Base-by-base conservation (phyloP, 352 stramenopile genomes). In the Phytophthora podocarpi region DNA sequence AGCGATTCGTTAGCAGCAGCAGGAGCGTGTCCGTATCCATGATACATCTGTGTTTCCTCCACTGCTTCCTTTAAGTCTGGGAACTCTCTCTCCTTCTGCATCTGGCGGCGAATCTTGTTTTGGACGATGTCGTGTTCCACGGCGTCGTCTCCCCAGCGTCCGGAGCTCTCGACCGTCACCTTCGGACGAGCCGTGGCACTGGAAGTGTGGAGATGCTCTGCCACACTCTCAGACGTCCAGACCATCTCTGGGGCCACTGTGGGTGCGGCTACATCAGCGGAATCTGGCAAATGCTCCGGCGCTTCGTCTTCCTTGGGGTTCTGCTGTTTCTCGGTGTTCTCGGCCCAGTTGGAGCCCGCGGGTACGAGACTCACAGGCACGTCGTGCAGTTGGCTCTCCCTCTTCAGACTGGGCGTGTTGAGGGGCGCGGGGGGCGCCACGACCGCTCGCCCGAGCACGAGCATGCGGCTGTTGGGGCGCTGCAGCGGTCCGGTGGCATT, bases 391-490 rank as follows among this genome's bases (percentile, higher is more conserved):
- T 78, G 69, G 51, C 76, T 76, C 46, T 93, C 81, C 36, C 77
- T 78, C 45, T 84, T 85, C 15, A 91, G 57, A 64, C 83, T 94
- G 12, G 80, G 80, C 23, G 85, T 91, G 67, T 94, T 94, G 59
- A 93, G 80, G 1, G 85, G 83, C n/a, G 81, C 71, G 16, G 83
- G 83, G 23, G 78, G 64, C 0, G 74, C 54, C n/a, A 70, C 64
- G 11, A 59, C 43, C 21, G 69, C 46, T 12, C 51, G 60, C 15
- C 72, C 70, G 39, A 91, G 64, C 52, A 91, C 78, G 30, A 89
- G 63, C 78, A 89, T 82, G 54, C 74, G 78, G 32, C 58, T 78
- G 40, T 59, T 70, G 35, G 31, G 30, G 35, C 62, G 62, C n/a
- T 67, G 60, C 48, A 70, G 28, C 28, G 53, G 37, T 23, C 47